Conservation (phyloP, 2,329 filamentous ascomycete species). For the Hortaea werneckii region DNA sequence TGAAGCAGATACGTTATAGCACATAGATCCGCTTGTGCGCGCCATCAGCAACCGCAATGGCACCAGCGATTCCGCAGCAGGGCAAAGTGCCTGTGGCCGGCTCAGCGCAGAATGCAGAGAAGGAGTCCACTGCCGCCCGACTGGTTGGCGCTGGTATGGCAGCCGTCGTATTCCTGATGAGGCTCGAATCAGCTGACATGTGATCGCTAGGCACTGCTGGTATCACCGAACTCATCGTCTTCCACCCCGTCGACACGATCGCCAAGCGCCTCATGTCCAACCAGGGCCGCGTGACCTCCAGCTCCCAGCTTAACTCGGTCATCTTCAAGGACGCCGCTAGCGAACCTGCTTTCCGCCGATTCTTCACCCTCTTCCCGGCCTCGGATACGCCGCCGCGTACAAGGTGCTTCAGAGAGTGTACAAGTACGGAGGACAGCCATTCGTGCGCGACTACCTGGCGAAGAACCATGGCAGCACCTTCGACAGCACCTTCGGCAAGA, state of each 20-base stretch:
- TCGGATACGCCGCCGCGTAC: constrained; percentile 96
- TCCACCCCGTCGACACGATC: constrained; percentile 95
- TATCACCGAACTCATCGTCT: constrained; percentile 85
- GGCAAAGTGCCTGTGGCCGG: constrained; percentile 10
- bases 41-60: constrained; percentile 10
- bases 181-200: neutral
- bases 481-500: constrained; percentile 83
- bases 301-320: constrained; percentile 68
- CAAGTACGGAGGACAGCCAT: constrained; percentile 96
- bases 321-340: constrained; percentile 84
- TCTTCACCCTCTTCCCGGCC: constrained; percentile 89
- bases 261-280: constrained; percentile 99
- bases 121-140: constrained; percentile 80
- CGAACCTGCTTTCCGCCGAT: constrained; percentile 63
- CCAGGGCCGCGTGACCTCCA: constrained; percentile 58
- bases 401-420: constrained; percentile 96
- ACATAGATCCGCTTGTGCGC: too few relatives aligned
- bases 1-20: too few relatives aligned
- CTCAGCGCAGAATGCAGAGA: constrained; percentile 55
- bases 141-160: constrained; percentile 77
- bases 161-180: neutral
- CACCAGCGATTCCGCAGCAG: constrained; percentile 16
- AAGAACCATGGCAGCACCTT: constrained; percentile 73
- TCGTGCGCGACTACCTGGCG: constrained; percentile 80
- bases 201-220: constrained; percentile 64